Percentiles rank a stretch among this genome's conserved stretches.
These are phyloP conservation scores for Malus hybrid DNA, from an alignment of 331 rosid species.

Conservation along the genomic window DNA sequence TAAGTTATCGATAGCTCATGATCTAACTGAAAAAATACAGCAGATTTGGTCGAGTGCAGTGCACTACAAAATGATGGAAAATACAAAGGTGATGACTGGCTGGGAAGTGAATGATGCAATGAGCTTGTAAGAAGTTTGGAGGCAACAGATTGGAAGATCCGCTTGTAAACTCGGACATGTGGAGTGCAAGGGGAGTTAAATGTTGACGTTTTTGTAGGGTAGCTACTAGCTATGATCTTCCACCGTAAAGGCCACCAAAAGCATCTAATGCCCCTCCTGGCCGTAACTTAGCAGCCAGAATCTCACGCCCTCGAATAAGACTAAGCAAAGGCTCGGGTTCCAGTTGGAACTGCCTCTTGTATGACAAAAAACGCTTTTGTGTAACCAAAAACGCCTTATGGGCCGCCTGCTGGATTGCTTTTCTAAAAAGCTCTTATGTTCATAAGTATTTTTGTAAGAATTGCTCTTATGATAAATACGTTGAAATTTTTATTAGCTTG, in stretches of 20 bases:
- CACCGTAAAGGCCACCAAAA: background rate
- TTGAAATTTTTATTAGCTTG: no score
- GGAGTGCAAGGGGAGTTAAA: background rate
- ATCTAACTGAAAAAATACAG: no score
- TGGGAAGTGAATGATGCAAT: background rate
- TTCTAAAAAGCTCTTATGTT: no score
- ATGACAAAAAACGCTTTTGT: no score
- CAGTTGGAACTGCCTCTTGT: no score
- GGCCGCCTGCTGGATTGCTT: no score
- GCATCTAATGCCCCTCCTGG: background rate
- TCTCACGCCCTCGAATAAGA: background rate
- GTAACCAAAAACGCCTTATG: no score
- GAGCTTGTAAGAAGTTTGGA: background rate
- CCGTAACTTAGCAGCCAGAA: background rate
- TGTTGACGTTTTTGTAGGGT: background rate
- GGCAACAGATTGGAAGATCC: background rate
- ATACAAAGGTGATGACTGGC: background rate
- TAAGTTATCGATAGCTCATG: background rate
- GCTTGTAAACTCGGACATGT: background rate
- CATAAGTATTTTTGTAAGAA: no score
- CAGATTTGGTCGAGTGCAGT: background rate
- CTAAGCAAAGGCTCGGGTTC: background rate
- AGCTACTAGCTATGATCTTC: background rate
- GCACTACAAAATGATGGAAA: background rate
- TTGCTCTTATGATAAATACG: no score